Base-by-base conservation (phyloP, 1,284 basidiomycete species). In the Trichosporon asahii region DNA sequence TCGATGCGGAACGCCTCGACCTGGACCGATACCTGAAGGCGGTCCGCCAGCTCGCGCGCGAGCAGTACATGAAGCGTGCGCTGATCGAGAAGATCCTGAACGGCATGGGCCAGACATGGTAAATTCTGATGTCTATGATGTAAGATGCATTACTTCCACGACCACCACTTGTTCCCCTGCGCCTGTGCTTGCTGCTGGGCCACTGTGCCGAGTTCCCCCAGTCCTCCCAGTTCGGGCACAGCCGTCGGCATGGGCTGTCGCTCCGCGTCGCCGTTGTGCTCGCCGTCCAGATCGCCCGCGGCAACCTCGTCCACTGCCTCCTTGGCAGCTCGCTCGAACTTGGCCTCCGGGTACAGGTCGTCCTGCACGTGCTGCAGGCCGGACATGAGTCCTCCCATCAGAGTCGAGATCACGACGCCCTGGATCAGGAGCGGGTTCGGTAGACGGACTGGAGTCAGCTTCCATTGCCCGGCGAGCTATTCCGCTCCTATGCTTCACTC, bases 1-100 rank as follows among this genome's bases (percentile, higher is more conserved):
- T 99, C 73, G 96, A 96, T 79, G 87, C 91, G 60, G 95, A 96
- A 9, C 88, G 93, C 68, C 90, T 97, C 73, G 95, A 98, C 85
- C 87, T 97, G 70, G 94, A 97, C 80, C 88, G 91, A 60, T 97
- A 95, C 86, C 85, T 96, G 71, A 90, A 94, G 85, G 93, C 90
- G 63, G 91, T 91, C 12, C 89, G 95, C 72, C 87, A 90, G 65
- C 87, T 98, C 63, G 94, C 94, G 55, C 90, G 95, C 83, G 95
- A 98, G 81, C 95, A 98, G 80, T 98, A 82, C 68, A 81, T 82
- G 79, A 83, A 83, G 73, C 88, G 94, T 76, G 93, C 93, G 61
- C 85, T 96, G 75, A 90, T 94, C 64, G 92, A 95, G 82, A 92
- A 94, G 85, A 95, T 96, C 76, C 86, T 89, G 74, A 83, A 85